Percentiles rank a stretch among this genome's conserved stretches.
These are phyloP conservation scores for Zymoseptoria passerinii DNA, from an alignment of 2,329 filamentous ascomycete species.

Conservation along the genomic window DNA sequence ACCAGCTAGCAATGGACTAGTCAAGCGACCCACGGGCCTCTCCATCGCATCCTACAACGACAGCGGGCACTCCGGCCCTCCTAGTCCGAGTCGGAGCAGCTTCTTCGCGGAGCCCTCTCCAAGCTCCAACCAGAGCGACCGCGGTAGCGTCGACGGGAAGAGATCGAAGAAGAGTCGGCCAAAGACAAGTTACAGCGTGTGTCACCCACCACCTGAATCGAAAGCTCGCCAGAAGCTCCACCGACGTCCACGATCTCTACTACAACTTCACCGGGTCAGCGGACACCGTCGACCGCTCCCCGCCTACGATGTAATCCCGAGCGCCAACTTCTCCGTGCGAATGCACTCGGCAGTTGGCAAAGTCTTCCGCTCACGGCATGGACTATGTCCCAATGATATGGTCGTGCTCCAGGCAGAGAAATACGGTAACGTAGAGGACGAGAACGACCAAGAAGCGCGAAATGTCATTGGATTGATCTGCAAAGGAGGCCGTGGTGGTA, in stretches of 20 bases:
- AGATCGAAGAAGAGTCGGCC: constrained; percentile 32
- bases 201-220: constrained; percentile 55
- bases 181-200: constrained; percentile 58
- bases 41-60: constrained; percentile 11
- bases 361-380: constrained; percentile 55
- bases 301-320: constrained; percentile 63
- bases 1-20: neutral
- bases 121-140: constrained; percentile 23
- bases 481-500: constrained; percentile 26
- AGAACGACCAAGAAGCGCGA: constrained; percentile 44
- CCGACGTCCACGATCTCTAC: constrained; percentile 57
- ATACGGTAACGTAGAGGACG: constrained; percentile 46
- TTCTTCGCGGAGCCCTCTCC: constrained; percentile 28
- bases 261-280: constrained; percentile 63
- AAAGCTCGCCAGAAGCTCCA: constrained; percentile 53
- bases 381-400: constrained; percentile 60
- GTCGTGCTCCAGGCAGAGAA: constrained; percentile 63
- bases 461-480: constrained; percentile 64
- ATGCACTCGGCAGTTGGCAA: constrained; percentile 55
- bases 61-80: constrained; percentile 14
- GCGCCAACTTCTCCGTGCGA: constrained; percentile 47
- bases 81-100: constrained; percentile 19
- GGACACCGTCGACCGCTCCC: constrained; percentile 55
- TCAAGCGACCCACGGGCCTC: constrained; percentile 14
- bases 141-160: constrained; percentile 25